A percentile compares a stretch with the other conserved stretches of the same genome.
Evolutionary conservation across 495 filamentous ascomycete genomes (phyloP).

Genomic region (Penicillium chermesinum): DNA sequence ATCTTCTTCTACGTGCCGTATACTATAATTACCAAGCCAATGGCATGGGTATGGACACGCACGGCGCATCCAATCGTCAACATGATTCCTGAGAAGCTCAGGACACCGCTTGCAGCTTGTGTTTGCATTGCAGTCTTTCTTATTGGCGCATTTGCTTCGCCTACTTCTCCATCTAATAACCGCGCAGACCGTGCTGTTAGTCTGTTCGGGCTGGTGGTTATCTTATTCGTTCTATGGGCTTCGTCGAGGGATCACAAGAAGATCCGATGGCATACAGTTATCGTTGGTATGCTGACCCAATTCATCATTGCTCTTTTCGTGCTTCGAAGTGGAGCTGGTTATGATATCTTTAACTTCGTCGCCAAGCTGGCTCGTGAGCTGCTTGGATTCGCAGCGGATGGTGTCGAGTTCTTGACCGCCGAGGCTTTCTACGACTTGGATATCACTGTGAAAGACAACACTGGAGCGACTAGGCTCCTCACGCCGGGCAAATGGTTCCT

Average conservation of each 20-base stretch:
- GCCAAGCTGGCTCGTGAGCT: slow-evolving; percentile 63
- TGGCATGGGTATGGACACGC: slow-evolving; percentile 60
- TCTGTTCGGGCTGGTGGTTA: slow-evolving; percentile 72
- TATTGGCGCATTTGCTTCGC: slow-evolving; percentile 66
- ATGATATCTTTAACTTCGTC: slow-evolving; percentile 86
- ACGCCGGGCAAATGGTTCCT: slow-evolving; percentile 58
- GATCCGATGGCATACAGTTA: slow-evolving; percentile 66
- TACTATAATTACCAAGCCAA: slow-evolving; percentile 57
- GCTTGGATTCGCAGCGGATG: slow-evolving; percentile 63
- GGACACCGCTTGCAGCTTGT: slow-evolving; percentile 53
- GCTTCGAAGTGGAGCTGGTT: slow-evolving; percentile 66
- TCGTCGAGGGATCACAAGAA: slow-evolving; percentile 67
- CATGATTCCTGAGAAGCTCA: slow-evolving; percentile 58
- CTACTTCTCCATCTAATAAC: slow-evolving; percentile 68
- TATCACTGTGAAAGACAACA: not conserved
- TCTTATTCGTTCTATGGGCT: slow-evolving; percentile 58
- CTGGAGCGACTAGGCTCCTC: slow-evolving; percentile 3
- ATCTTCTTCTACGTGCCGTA: slow-evolving; percentile 69
- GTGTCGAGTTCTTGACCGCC: slow-evolving; percentile 66
- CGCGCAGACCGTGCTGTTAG: slow-evolving; percentile 73
- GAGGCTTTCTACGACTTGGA: slow-evolving; percentile 23
- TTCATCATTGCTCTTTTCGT: slow-evolving; percentile 88
- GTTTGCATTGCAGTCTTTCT: slow-evolving; percentile 64
- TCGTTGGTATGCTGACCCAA: slow-evolving; percentile 80
- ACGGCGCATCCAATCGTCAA: slow-evolving; percentile 48